These are phyloP conservation scores for Spencermartinsiella ligniputridi DNA, from an alignment of 1,139 yeast genomes.

Conservation along the genomic window DNA sequence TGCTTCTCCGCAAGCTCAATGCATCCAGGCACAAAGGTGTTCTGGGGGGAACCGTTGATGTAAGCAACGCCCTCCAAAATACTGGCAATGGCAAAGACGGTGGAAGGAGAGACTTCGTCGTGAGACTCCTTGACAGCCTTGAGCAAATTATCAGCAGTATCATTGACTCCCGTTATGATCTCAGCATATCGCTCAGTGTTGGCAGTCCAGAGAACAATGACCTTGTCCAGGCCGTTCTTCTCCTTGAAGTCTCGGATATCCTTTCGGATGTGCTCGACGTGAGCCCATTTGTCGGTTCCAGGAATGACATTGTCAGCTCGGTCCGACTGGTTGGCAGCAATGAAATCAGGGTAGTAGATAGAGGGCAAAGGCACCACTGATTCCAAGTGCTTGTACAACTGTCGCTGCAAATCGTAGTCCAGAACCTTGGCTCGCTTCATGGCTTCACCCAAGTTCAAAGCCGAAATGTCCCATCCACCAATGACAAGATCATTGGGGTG, in stretches of 20 bases:
- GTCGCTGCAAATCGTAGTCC: conserved; percentile 77
- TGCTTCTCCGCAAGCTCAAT: conserved; percentile 81
- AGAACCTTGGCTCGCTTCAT: conserved; percentile 84
- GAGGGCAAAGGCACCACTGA: conserved; percentile 72
- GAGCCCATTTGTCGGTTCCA: conserved; percentile 75
- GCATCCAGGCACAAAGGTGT: conserved; percentile 94
- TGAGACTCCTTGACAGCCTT: conserved; percentile 73
- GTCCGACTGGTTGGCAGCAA: conserved; percentile 89
- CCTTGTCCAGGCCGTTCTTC: conserved; percentile 72
- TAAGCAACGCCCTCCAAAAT: conserved; percentile 84
- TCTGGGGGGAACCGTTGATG: conserved; percentile 96
- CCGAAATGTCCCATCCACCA: conserved; percentile 93
- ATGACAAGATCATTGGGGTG: conserved; percentile 87
- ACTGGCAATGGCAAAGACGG: conserved; percentile 88
- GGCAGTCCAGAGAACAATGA: conserved; percentile 93
- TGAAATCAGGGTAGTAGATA: conserved; percentile 91
- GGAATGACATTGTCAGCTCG: conserved; percentile 87
- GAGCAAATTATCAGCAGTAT: conserved; percentile 77
- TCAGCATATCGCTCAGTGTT: conserved; percentile 94
- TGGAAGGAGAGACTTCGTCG: conserved; percentile 83
- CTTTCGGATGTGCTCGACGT: conserved; percentile 78
- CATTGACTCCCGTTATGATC: conserved; percentile 73
- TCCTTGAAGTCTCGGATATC: conserved; percentile 80
- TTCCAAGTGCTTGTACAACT: conserved; percentile 64
- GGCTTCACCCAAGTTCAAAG: conserved; percentile 66